phyloP scores from a whole-genome alignment of 139 green algal species.

The Auxenochlorella protothecoides region DNA sequence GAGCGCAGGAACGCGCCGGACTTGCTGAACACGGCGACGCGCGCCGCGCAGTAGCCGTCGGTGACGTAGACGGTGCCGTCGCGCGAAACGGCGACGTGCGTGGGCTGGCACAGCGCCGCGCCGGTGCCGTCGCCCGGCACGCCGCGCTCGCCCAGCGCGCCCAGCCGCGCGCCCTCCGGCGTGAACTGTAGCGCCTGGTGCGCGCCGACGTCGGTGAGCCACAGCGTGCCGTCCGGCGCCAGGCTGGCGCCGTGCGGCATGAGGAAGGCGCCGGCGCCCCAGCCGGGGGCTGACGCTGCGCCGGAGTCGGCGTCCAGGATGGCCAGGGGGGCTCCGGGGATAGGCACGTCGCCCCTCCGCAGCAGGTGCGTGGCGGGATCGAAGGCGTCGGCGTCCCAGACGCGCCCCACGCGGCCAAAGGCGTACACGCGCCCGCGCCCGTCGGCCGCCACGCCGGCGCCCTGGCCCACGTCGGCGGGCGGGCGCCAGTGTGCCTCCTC shows the following conservation, averaged over 20 bases:
- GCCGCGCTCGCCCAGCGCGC: conserved; percentile 37
- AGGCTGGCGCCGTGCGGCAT: conserved; percentile 79
- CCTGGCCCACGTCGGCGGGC: conserved; percentile 12
- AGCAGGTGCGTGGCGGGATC: neutral
- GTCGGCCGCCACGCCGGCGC: conserved; percentile 18
- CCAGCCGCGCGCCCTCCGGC: conserved; percentile 32
- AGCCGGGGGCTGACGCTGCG: conserved; percentile 6
- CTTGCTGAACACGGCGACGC: conserved; percentile 23
- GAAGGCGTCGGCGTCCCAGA: conserved; percentile 45
- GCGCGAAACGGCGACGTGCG: conserved; percentile 53
- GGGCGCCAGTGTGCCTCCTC: too few species aligned
- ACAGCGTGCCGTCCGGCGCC: conserved; percentile 24
- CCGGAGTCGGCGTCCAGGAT: conserved; percentile 6
- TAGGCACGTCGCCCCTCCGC: neutral
- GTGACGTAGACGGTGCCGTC: conserved; percentile 64
- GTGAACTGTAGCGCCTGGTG: conserved; percentile 60
- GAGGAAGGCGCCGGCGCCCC: conserved; percentile 40
- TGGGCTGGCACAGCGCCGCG: conserved; percentile 70
- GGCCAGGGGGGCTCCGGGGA: neutral
- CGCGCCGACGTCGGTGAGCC: conserved; percentile 40
- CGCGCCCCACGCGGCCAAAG: conserved; percentile 44
- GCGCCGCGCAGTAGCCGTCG: conserved; percentile 59
- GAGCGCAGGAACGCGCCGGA: conserved; percentile 27
- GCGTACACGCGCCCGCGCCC: conserved; percentile 49
- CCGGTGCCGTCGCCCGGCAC: conserved; percentile 27